phyloP scores from a whole-genome alignment of 495 filamentous ascomycete genomes.

The Penicillium mononematosum region DNA sequence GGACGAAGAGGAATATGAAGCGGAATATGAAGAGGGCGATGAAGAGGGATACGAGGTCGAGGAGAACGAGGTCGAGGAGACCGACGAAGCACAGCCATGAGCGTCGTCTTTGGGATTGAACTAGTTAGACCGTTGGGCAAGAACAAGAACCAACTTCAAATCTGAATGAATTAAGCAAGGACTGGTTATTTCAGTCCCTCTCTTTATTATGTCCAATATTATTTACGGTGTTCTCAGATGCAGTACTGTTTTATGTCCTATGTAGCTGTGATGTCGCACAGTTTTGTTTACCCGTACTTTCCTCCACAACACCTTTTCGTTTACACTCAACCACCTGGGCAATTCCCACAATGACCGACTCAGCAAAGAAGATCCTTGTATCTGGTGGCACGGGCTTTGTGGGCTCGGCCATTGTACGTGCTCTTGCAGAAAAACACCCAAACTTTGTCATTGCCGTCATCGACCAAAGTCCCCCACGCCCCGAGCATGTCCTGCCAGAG shows the following conservation, averaged over 20 bases:
- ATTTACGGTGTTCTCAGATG: background rate
- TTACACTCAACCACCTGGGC: background rate
- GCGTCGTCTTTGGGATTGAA: background rate
- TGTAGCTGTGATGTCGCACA: conserved; percentile 3
- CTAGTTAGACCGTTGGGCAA: background rate
- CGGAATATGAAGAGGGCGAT: background rate
- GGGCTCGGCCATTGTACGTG: conserved; percentile 44
- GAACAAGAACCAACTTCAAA: background rate
- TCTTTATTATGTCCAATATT: background rate
- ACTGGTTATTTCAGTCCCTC: background rate
- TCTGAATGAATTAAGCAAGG: background rate
- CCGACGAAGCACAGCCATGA: background rate
- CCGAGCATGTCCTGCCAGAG: conserved; percentile 31
- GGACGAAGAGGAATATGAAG: background rate
- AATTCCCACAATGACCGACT: conserved; percentile 16
- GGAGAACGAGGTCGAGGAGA: background rate
- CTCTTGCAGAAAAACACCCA: conserved; percentile 43
- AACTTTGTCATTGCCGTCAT: conserved; percentile 45
- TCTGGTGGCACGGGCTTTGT: conserved; percentile 57
- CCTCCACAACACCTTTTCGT: background rate
- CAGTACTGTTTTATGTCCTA: background rate
- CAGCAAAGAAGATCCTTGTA: conserved; percentile 43
- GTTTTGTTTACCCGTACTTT: background rate
- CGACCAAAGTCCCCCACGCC: conserved; percentile 38
- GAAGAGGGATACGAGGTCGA: background rate